Evolutionary conservation across 768 basidiomycete genomes (phyloP).

Genomic region (Mycena olivaceomarginata): DNA sequence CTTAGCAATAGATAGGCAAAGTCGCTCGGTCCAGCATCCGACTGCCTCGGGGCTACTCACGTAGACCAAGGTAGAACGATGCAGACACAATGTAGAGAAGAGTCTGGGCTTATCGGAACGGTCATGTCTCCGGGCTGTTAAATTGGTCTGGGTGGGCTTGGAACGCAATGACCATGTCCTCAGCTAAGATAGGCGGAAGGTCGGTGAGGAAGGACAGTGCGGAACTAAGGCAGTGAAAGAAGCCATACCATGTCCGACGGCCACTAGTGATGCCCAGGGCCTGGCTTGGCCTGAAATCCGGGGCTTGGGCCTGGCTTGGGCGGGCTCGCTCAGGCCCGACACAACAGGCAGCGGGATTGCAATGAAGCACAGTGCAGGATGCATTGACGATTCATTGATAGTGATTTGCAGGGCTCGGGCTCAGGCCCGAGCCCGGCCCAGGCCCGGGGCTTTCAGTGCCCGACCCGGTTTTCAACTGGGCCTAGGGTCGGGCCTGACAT

Average conservation of each 20-base stretch:
- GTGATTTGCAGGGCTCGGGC: too few species aligned
- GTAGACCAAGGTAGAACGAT: constrained; percentile 24
- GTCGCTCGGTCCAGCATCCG: constrained; percentile 18
- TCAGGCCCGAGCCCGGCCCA: too few species aligned
- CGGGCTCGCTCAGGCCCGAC: constrained; percentile 1
- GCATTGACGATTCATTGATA: too few species aligned
- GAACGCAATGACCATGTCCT: constrained; percentile 24
- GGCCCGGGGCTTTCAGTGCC: too few species aligned
- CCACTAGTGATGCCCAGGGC: constrained; percentile 20
- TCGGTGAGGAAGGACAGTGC: constrained; percentile 20
- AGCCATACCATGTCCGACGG: neutral
- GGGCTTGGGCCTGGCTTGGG: constrained; percentile 3
- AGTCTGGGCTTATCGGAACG: constrained; percentile 23
- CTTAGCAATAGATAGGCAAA: constrained; percentile 24
- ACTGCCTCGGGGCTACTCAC: constrained; percentile 14
- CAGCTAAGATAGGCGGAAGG: constrained; percentile 24
- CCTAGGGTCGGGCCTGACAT: too few species aligned
- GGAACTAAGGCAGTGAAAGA: constrained; percentile 17
- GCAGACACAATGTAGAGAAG: constrained; percentile 19
- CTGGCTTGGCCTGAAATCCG: neutral
- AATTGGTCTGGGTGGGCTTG: constrained; percentile 20
- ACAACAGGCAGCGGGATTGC: too few species aligned
- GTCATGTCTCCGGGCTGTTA: constrained; percentile 19
- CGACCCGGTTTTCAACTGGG: too few species aligned
- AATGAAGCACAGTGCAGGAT: too few species aligned